Conservation (phyloP, 352 stramenopile species). For the Phytophthora uliginosa region DNA sequence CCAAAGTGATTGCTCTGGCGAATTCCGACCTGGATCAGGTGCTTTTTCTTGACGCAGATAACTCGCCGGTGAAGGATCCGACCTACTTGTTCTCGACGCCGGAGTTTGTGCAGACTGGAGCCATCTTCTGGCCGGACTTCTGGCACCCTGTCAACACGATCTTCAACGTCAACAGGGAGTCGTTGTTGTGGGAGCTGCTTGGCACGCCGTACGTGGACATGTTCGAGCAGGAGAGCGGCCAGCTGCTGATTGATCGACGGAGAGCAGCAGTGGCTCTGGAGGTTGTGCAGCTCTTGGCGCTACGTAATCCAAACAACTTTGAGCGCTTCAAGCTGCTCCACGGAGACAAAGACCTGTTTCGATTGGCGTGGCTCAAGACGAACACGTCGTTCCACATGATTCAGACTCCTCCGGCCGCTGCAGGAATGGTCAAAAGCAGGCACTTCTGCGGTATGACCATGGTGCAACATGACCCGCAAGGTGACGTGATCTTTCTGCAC, state of each 20-base stretch:
- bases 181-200: conserved; percentile 65
- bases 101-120: conserved; percentile 45
- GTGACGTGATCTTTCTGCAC: conserved; percentile 57
- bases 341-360: conserved; percentile 68
- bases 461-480: conserved; percentile 49
- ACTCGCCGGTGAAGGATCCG: conserved; percentile 52
- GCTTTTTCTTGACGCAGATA: conserved; percentile 69
- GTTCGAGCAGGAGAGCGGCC: conserved; percentile 76
- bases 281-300: conserved; percentile 50
- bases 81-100: conserved; percentile 58
- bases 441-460: conserved; percentile 68
- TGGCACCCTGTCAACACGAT: conserved; percentile 67
- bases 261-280: conserved; percentile 38
- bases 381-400: conserved; percentile 59
- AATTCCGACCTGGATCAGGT: conserved; percentile 52
- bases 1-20: conserved; percentile 59
- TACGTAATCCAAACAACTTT: conserved; percentile 41
- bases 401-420: conserved; percentile 44
- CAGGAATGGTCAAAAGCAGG: conserved; percentile 41
- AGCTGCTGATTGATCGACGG: conserved; percentile 55
- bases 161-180: conserved; percentile 64
- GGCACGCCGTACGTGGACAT: conserved; percentile 54
- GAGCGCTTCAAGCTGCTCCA: conserved; percentile 48
- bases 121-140: conserved; percentile 78
- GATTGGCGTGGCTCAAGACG: conserved; percentile 61